Percentiles rank a stretch among this genome's conserved stretches.
Evolutionary conservation across 768 basidiomycete species (phyloP).

Genomic region (Collybia mongolica): DNA sequence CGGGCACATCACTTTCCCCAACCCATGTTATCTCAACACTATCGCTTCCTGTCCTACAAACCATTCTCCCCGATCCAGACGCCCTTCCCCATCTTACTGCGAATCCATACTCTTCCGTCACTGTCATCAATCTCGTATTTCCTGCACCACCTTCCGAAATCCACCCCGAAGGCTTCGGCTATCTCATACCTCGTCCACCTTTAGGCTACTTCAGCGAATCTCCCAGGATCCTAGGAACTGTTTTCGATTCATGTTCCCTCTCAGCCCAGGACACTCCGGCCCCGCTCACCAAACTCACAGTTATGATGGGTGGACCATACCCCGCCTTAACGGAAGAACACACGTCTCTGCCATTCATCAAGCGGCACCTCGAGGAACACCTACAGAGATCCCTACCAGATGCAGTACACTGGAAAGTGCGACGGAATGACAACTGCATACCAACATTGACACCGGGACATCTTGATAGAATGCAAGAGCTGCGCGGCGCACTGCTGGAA

Average conservation of each 20-base stretch:
- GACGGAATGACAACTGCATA: slow-evolving; percentile 67
- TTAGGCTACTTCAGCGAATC: slow-evolving; percentile 42
- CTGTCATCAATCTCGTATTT: slow-evolving; percentile 90
- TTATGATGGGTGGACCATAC: slow-evolving; percentile 90
- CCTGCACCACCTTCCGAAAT: slow-evolving; percentile 44
- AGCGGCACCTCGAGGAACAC: slow-evolving; percentile 41
- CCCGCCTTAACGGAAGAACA: slow-evolving; percentile 21
- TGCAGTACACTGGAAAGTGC: slow-evolving; percentile 53
- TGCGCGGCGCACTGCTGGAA: slow-evolving; percentile 41
- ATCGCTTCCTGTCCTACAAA: slow-evolving; percentile 54
- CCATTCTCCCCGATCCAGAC: slow-evolving; percentile 35
- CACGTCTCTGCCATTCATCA: slow-evolving; percentile 27
- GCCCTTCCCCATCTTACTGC: slow-evolving; percentile 61
- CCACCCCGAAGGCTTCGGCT: slow-evolving; percentile 90
- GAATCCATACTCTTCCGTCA: slow-evolving; percentile 79
- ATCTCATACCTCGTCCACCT: slow-evolving; percentile 81
- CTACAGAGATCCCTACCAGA: slow-evolving; percentile 46
- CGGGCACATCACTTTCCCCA: slow-evolving; percentile 31
- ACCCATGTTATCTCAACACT: slow-evolving; percentile 80
- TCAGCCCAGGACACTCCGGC: slow-evolving; percentile 43
- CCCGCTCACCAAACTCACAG: slow-evolving; percentile 73
- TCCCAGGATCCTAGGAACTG: slow-evolving; percentile 69
- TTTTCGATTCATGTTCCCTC: slow-evolving; percentile 86
- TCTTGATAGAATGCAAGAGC: slow-evolving; percentile 59
- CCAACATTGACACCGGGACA: slow-evolving; percentile 79